Conservation (phyloP, 768 basidiomycete species). For the Kondoa malvinella region DNA sequence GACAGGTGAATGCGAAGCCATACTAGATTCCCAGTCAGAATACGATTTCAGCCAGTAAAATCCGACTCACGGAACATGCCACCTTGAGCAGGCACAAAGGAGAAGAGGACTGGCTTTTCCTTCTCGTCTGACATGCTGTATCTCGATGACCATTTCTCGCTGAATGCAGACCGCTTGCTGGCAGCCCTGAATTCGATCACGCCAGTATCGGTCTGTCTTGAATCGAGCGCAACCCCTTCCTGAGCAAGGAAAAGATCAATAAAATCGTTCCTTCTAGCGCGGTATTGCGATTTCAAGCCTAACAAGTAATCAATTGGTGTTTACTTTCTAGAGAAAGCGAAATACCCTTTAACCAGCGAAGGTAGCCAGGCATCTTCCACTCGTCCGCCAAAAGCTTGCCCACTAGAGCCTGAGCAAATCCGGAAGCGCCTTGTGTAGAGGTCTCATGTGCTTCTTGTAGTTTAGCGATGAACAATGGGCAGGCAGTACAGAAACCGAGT, state of each 20-base stretch:
- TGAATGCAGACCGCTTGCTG: constrained; percentile 10
- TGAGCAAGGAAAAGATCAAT: not conserved
- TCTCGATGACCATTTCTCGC: constrained; percentile 13
- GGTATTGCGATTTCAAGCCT: constrained; percentile 4
- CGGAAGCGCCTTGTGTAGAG: constrained; percentile 52
- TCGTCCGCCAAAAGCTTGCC: constrained; percentile 42
- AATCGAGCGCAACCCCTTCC: constrained; percentile 3
- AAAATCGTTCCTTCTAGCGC: constrained; percentile 8
- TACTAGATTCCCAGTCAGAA: constrained; percentile 17
- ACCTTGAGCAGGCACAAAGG: constrained; percentile 56
- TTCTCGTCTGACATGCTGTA: not conserved
- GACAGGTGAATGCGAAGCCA: constrained; percentile 52
- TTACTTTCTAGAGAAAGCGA: not conserved
- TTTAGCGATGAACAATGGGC: constrained; percentile 56
- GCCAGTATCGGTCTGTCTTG: not conserved
- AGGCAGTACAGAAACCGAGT: constrained; percentile 64
- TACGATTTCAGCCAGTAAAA: not conserved
- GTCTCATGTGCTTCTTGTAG: constrained; percentile 54
- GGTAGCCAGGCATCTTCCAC: constrained; percentile 56
- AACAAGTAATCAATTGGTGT: not conserved
- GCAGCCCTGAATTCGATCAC: not conserved
- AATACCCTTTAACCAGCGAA: constrained; percentile 55
- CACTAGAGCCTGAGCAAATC: constrained; percentile 52
- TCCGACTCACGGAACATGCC: constrained; percentile 48
- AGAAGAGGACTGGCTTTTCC: constrained; percentile 15